Conservation (phyloP, 2,329 filamentous ascomycete species). For the Zasmidium citrigriseum region DNA sequence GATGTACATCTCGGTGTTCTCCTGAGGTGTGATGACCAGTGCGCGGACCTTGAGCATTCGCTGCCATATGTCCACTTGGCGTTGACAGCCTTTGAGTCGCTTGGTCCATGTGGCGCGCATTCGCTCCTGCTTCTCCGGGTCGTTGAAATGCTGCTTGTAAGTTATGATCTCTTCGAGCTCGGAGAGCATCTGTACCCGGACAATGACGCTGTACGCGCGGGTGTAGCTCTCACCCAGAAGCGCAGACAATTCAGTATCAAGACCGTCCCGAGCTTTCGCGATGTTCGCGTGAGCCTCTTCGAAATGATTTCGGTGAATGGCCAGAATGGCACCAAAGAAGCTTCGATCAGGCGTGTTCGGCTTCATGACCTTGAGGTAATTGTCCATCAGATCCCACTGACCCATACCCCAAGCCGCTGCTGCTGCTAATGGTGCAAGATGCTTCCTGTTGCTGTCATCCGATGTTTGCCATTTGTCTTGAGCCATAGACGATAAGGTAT, state of each 20-base stretch:
- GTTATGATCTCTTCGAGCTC: conserved; percentile 97
- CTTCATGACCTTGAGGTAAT: conserved; percentile 94
- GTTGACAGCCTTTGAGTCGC: conserved; percentile 88
- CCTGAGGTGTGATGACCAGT: conserved; percentile 84
- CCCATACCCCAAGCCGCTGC: conserved; percentile 94
- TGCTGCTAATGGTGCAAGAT: conserved; percentile 90
- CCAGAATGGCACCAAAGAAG: conserved; percentile 95
- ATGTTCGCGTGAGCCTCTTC: conserved; percentile 87
- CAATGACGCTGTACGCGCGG: conserved; percentile 94
- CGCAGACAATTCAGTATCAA: conserved; percentile 94
- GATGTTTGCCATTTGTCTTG: conserved; percentile 94
- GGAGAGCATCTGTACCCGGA: conserved; percentile 97
- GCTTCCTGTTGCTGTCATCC: conserved; percentile 79
- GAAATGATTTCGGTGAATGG: conserved; percentile 94
- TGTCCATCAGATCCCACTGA: conserved; percentile 98
- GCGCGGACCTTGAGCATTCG: conserved; percentile 94
- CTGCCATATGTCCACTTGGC: conserved; percentile 98
- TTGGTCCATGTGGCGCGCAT: conserved; percentile 96
- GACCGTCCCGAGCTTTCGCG: conserved; percentile 84
- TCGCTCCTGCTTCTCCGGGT: conserved; percentile 82
- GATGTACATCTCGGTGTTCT: conserved; percentile 99
- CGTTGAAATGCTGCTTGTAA: conserved; percentile 85
- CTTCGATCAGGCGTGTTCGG: conserved; percentile 88
- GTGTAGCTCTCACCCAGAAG: conserved; percentile 98
- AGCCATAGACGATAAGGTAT: conserved; percentile 81